Evolutionary conservation across 495 filamentous ascomycete species (phyloP).

Genomic region (Annulohypoxylon maeteangense): DNA sequence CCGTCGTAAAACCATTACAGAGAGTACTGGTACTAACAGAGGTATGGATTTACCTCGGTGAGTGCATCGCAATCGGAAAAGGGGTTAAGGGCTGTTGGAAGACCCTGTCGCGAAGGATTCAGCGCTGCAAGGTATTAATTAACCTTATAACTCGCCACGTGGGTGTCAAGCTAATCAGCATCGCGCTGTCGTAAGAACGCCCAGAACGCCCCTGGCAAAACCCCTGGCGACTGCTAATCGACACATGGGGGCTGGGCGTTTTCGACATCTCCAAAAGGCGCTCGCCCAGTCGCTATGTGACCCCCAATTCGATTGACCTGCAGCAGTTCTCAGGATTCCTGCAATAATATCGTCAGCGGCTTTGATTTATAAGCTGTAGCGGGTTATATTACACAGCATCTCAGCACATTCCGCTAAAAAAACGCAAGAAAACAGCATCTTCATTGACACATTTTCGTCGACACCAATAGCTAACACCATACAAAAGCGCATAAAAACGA

Average conservation of each 20-base stretch:
- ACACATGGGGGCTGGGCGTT: constrained; percentile 9
- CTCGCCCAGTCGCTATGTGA: constrained; percentile 3
- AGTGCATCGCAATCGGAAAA: neutral
- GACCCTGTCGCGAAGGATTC: constrained; percentile 24
- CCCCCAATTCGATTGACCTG: constrained; percentile 17
- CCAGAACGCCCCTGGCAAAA: neutral
- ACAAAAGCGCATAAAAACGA: neutral
- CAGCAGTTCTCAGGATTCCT: constrained; percentile 12
- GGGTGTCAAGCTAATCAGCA: constrained; percentile 37
- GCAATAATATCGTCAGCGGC: neutral
- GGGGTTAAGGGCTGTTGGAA: constrained; percentile 2
- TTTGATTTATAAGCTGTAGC: neutral
- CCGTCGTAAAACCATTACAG: neutral
- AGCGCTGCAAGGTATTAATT: constrained; percentile 38
- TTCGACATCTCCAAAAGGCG: neutral
- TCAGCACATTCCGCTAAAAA: neutral
- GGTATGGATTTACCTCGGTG: constrained; percentile 8
- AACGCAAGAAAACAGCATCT: neutral
- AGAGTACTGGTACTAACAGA: neutral
- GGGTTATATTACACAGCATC: neutral
- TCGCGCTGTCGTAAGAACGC: neutral
- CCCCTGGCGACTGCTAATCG: constrained; percentile 17
- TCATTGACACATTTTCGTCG: neutral
- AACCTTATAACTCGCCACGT: constrained; percentile 41
- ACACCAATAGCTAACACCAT: neutral